A percentile compares a stretch with the other conserved stretches of the same genome.
These are phyloP conservation scores for Arachnomyces sp. DNA, from an alignment of 2,329 filamentous ascomycete species.

Conservation along the genomic window DNA sequence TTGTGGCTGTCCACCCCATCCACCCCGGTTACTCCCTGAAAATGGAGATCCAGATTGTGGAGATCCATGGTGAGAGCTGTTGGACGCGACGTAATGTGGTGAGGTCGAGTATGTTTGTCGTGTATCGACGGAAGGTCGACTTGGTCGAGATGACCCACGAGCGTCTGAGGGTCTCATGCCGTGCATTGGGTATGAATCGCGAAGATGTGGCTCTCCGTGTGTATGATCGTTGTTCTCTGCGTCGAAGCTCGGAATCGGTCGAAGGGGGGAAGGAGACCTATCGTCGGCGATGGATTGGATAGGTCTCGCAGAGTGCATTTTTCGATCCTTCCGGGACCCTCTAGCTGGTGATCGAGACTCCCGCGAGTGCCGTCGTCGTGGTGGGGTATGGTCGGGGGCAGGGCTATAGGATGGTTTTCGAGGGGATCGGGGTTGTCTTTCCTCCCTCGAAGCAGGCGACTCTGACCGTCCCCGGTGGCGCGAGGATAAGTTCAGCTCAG, in stretches of 20 bases:
- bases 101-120: slow-evolving; percentile 47
- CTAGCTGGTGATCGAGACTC: slow-evolving; percentile 18
- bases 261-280: slow-evolving; percentile 27
- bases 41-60: slow-evolving; percentile 57
- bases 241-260: slow-evolving; percentile 25
- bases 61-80: slow-evolving; percentile 50
- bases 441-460: slow-evolving; percentile 23
- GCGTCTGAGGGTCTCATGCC: slow-evolving; percentile 26
- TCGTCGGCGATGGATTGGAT: slow-evolving; percentile 22
- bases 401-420: slow-evolving; percentile 23
- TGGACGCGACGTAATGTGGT: slow-evolving; percentile 50
- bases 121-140: slow-evolving; percentile 34
- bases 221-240: slow-evolving; percentile 22
- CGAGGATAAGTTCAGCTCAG: slow-evolving; percentile 19
- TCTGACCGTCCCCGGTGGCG: slow-evolving; percentile 20
- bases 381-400: slow-evolving; percentile 4
- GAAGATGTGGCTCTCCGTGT: slow-evolving; percentile 24
- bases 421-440: slow-evolving; percentile 19
- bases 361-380: slow-evolving; percentile 3
- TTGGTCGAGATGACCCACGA: slow-evolving; percentile 26
- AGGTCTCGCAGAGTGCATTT: slow-evolving; percentile 22
- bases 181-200: slow-evolving; percentile 27
- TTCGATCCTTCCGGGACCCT: slow-evolving; percentile 15
- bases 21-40: slow-evolving; percentile 44
- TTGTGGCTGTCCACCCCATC: slow-evolving; percentile 41